These are phyloP conservation scores for Pichia nakasei DNA, from an alignment of 805 yeast genomes.

Conservation along the genomic window DNA sequence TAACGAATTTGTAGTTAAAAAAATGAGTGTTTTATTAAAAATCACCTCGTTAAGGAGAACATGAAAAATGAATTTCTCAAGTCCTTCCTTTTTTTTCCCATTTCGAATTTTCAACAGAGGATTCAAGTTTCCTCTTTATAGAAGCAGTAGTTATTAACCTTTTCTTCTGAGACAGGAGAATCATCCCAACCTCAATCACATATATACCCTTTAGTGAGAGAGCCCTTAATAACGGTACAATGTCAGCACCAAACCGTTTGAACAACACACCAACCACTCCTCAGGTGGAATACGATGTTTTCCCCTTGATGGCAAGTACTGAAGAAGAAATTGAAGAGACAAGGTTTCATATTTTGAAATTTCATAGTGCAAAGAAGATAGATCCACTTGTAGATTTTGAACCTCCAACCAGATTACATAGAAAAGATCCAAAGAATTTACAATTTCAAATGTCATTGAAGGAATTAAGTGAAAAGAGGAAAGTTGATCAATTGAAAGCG, in stretches of 20 bases:
- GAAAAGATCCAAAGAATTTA: conserved; percentile 88
- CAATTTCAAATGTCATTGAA: conserved; percentile 78
- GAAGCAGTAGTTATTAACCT: no score
- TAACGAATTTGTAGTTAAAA: no score
- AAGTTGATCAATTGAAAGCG: conserved; percentile 36
- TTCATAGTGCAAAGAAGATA: conserved; percentile 63
- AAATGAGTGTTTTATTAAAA: no score
- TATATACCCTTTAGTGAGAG: no score
- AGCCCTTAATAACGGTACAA: no score
- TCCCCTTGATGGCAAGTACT: conserved; percentile 64
- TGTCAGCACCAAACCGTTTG: no score
- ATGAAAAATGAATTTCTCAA: neutral
- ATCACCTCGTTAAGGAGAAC: no score
- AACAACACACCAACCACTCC: neutral
- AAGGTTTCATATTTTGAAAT: conserved; percentile 73
- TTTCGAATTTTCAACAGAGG: no score
- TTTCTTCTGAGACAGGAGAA: no score
- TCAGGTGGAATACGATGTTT: conserved; percentile 27
- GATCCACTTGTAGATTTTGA: conserved; percentile 67
- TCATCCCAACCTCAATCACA: no score
- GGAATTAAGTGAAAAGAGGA: conserved; percentile 59
- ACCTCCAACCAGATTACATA: conserved; percentile 77
- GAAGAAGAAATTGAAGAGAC: conserved; percentile 62
- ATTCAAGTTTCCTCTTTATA: no score
- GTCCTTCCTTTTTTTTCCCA: no score